phyloP scores from a whole-genome alignment of 768 basidiomycete genomes.

The Naganishia antarctica region DNA sequence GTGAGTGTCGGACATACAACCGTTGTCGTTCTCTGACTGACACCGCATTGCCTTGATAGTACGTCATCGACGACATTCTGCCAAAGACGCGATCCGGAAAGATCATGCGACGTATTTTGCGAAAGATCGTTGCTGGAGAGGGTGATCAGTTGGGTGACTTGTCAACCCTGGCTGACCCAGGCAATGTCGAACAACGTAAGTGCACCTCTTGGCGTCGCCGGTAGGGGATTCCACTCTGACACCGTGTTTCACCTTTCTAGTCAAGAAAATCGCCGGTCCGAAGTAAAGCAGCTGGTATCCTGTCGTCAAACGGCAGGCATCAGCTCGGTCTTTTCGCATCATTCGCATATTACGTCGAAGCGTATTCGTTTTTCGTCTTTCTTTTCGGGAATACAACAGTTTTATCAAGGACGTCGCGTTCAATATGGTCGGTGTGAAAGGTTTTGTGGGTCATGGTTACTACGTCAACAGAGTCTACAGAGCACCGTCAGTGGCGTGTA shows the following conservation, averaged over 20 bases:
- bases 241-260: background rate
- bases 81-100: constrained; percentile 96
- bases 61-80: constrained; percentile 56
- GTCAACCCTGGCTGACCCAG: constrained; percentile 84
- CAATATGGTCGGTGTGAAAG: background rate
- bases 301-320: background rate
- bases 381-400: background rate
- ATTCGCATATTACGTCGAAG: background rate
- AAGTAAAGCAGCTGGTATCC: background rate
- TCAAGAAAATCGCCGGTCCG: constrained; percentile 19
- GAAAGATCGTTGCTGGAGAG: constrained; percentile 79
- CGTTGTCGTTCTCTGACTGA: background rate
- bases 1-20: constrained; percentile 53
- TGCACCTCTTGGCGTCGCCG: constrained; percentile 41
- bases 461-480: background rate
- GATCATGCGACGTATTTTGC: constrained; percentile 90
- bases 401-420: background rate
- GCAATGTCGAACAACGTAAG: constrained; percentile 62
- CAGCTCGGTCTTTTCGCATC: background rate
- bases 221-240: background rate
- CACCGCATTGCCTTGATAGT: constrained; percentile 27
- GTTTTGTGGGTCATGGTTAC: background rate
- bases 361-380: constrained; percentile 13
- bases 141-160: constrained; percentile 93
- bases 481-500: background rate